phyloP scores from a whole-genome alignment of 352 stramenopile genomes.

The Pythium insidiosum region DNA sequence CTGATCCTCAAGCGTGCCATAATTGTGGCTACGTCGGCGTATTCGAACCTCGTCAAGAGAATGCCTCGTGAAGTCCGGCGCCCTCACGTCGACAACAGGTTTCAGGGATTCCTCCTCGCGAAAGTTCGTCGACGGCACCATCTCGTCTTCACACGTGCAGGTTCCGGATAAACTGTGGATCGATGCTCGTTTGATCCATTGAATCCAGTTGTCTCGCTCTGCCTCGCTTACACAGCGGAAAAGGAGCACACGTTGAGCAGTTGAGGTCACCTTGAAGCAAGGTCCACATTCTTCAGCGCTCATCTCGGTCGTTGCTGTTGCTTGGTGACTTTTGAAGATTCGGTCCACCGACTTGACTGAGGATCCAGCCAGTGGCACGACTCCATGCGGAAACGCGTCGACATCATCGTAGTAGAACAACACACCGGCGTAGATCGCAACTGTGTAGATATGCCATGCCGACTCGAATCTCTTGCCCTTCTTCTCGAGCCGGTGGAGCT shows the following conservation, averaged over 20 bases:
- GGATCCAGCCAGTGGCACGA: constrained; percentile 21
- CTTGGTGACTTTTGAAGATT: constrained; percentile 29
- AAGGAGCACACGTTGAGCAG: constrained; percentile 24
- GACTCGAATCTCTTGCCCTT: constrained; percentile 36
- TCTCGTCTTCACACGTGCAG: too few relatives aligned
- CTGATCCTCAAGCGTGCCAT: constrained; percentile 8
- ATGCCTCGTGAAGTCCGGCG: too few relatives aligned
- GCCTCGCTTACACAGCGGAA: constrained; percentile 20
- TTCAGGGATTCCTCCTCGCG: too few relatives aligned
- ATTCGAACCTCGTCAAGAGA: constrained; percentile 15
- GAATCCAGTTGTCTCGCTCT: constrained; percentile 13
- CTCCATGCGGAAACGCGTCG: constrained; percentile 17
- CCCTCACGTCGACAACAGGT: too few relatives aligned
- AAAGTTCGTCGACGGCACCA: too few relatives aligned
- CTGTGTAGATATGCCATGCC: constrained; percentile 23
- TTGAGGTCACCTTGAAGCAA: constrained; percentile 35
- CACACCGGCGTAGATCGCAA: constrained; percentile 21
- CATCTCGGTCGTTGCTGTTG: constrained; percentile 6
- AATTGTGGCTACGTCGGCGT: constrained; percentile 2
- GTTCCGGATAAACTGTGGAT: too few relatives aligned
- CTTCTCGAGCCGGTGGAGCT: constrained; percentile 17
- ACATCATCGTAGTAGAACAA: constrained; percentile 33
- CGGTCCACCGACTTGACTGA: constrained; percentile 27
- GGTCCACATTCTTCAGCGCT: constrained; percentile 24
- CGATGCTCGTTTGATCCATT: constrained; percentile 16